These are phyloP conservation scores for Fomitiporia mediterranea DNA, from an alignment of 1,284 basidiomycete genomes.

Conservation along the genomic window DNA sequence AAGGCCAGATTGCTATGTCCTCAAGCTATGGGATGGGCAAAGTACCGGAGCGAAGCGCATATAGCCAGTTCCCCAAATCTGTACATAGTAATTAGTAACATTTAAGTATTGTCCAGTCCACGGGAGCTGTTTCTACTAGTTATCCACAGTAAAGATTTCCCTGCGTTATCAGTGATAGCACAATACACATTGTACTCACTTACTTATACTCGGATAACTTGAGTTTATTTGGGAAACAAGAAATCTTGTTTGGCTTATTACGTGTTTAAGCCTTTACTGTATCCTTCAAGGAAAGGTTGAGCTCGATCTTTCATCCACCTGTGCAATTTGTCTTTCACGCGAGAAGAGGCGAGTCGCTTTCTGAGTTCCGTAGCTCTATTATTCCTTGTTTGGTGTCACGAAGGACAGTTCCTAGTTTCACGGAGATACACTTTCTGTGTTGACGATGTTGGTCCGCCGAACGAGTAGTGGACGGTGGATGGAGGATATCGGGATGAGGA, in stretches of 20 bases:
- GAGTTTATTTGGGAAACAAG: slow-evolving; percentile 2
- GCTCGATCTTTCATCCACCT: slow-evolving; percentile 8
- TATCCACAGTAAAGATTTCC: no score
- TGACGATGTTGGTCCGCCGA: not conserved
- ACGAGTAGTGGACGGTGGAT: slow-evolving; percentile 4
- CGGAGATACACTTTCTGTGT: not conserved
- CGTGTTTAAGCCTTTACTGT: not conserved
- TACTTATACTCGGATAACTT: not conserved
- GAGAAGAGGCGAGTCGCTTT: slow-evolving; percentile 11
- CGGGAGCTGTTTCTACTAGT: not conserved
- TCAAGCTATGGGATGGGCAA: not conserved
- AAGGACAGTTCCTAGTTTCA: slow-evolving; percentile 2
- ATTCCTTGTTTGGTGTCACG: slow-evolving; percentile 10
- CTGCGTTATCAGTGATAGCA: not conserved
- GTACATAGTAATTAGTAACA: not conserved
- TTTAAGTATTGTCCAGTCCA: not conserved
- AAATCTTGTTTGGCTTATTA: slow-evolving; percentile 1
- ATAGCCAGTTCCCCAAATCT: not conserved
- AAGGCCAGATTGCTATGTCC: slow-evolving; percentile 6
- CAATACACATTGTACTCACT: not conserved
- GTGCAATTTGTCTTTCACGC: not conserved
- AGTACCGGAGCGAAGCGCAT: not conserved
- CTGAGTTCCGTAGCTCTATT: slow-evolving; percentile 11
- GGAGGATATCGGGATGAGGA: slow-evolving; percentile 15
- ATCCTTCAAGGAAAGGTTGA: not conserved